Evolutionary conservation across 371 early-diverging fungal genomes (phyloP).

Genomic region (Umbelopsis sp.): DNA sequence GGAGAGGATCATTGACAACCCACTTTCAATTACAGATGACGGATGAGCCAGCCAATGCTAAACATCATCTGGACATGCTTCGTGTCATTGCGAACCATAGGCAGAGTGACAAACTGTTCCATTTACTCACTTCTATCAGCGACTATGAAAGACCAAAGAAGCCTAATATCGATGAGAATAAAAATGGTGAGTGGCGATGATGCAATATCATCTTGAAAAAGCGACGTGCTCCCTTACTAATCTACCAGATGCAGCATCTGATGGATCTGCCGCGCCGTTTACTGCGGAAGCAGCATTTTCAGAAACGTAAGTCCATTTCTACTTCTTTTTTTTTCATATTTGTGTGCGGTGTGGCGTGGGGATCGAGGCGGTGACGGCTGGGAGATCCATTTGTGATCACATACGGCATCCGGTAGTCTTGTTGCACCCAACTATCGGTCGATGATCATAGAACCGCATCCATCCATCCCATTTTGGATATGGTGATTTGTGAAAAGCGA

Average conservation of each 20-base stretch:
- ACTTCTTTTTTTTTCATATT: neutral
- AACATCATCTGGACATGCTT: slow-evolving; percentile 34
- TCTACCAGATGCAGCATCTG: neutral
- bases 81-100: slow-evolving; percentile 37
- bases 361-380: too few species aligned
- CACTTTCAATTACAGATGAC: slow-evolving; percentile 19
- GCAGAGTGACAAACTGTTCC: slow-evolving; percentile 28
- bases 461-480: neutral
- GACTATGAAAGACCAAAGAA: neutral
- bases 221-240: neutral
- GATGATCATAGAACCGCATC: too few species aligned
- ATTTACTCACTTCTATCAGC: neutral
- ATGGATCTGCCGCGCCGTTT: neutral
- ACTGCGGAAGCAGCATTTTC: slow-evolving; percentile 10
- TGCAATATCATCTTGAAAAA: neutral
- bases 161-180: neutral
- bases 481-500: neutral
- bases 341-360: neutral
- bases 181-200: neutral
- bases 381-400: neutral
- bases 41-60: slow-evolving; percentile 39
- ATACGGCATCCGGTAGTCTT: neutral
- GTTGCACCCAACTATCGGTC: too few species aligned
- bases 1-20: slow-evolving; percentile 17
- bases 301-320: slow-evolving; percentile 12